Evolutionary conservation across 441 rosid genomes (phyloP).

Genomic region (Erodium moschatum): DNA sequence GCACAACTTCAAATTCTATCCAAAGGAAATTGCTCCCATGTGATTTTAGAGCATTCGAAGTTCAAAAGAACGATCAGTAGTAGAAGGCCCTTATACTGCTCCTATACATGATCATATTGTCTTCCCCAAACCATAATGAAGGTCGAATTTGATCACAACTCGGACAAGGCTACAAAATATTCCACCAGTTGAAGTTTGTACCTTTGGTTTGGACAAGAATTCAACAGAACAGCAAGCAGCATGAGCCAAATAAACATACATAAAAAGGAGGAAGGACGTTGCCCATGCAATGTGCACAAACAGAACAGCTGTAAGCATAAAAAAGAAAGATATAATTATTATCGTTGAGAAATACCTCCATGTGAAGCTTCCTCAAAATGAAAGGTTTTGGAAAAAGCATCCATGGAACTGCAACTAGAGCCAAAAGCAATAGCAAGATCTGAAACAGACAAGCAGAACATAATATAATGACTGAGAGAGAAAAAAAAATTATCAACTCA

Average conservation of each 20-base stretch:
- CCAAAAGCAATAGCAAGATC: slow-evolving; percentile 72
- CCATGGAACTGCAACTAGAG: slow-evolving; percentile 91
- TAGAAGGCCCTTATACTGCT: background rate
- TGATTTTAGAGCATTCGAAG: background rate
- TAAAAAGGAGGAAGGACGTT: too few species aligned
- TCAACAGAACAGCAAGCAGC: background rate
- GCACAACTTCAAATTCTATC: background rate
- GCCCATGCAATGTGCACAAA: background rate
- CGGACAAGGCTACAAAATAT: background rate
- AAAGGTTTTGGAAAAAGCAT: slow-evolving; percentile 98
- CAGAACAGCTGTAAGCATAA: slow-evolving; percentile 1
- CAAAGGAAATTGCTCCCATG: background rate
- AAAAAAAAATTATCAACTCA: slow-evolving; percentile 30
- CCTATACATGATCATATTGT: background rate
- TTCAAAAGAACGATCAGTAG: background rate
- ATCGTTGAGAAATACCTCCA: slow-evolving; percentile 36
- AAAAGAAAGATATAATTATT: background rate
- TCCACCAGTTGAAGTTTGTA: slow-evolving; percentile 1
- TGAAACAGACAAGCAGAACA: slow-evolving; percentile 36
- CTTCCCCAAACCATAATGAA: slow-evolving; percentile 1
- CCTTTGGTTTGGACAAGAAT: background rate
- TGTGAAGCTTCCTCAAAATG: slow-evolving; percentile 69
- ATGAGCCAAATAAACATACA: background rate
- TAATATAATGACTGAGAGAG: slow-evolving; percentile 28
- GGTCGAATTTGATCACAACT: background rate